A percentile compares a stretch with the other conserved stretches of the same genome.
Conservation (phyloP, 768 basidiomycete species). For the Phaeolepiota aurea region DNA sequence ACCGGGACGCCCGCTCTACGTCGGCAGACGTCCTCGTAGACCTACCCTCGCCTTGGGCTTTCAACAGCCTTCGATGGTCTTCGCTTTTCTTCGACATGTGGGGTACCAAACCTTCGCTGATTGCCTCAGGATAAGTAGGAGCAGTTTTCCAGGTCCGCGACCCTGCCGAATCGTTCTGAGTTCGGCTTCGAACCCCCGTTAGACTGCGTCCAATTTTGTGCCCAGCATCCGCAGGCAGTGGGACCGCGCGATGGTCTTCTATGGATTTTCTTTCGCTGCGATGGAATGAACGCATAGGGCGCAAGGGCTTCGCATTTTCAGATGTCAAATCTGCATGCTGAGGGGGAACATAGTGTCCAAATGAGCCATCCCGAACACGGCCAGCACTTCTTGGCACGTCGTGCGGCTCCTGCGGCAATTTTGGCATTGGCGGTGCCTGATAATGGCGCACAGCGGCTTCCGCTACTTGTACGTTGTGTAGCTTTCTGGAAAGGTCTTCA, state of each 20-base stretch:
- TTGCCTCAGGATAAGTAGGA: conserved; percentile 10
- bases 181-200: conserved; percentile 19
- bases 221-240: conserved; percentile 22
- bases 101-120: conserved; percentile 12
- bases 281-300: conserved; percentile 56
- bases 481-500: conserved; percentile 52
- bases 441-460: conserved; percentile 12
- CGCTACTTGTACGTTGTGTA: conserved; percentile 40
- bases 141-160: conserved; percentile 2
- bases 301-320: conserved; percentile 23
- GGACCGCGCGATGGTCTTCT: conserved; percentile 22
- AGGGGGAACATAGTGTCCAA: not conserved
- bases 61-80: conserved; percentile 13
- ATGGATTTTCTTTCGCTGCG: conserved; percentile 26
- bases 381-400: not conserved
- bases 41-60: conserved; percentile 5
- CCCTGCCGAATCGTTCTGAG: conserved; percentile 10
- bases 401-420: conserved; percentile 6
- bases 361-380: not conserved
- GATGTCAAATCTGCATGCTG: conserved; percentile 5
- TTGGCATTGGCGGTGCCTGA: conserved; percentile 6
- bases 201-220: conserved; percentile 25
- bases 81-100: conserved; percentile 13
- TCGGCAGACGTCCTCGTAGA: conserved; percentile 15
- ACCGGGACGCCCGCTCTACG: conserved; percentile 1